A percentile compares a stretch with the other conserved stretches of the same genome.
phyloP scores from a whole-genome alignment of 2,329 filamentous ascomycete genomes.

The Stachybotrys chartarum region DNA sequence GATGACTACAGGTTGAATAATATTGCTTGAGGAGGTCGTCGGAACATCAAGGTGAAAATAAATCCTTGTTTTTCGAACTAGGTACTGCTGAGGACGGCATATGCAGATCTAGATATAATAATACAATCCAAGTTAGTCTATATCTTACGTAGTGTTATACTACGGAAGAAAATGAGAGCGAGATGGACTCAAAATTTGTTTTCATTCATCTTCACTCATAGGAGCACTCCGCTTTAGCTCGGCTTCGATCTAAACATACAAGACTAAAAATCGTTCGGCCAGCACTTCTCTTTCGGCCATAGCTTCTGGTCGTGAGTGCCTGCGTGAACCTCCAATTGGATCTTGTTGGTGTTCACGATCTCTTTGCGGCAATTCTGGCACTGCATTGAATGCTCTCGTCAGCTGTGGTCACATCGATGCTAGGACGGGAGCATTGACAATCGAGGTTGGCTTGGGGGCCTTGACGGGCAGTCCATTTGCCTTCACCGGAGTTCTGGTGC shows the following conservation, averaged over 20 bases:
- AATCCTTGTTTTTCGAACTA: no score
- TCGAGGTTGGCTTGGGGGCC: constrained; percentile 34
- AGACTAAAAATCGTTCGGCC: constrained; percentile 39
- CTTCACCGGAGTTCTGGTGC: constrained; percentile 46
- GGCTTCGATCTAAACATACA: no score
- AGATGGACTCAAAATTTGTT: not conserved
- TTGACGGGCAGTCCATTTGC: constrained; percentile 49
- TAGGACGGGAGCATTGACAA: constrained; percentile 6
- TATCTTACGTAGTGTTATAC: no score
- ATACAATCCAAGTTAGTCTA: no score
- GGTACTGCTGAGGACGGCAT: no score
- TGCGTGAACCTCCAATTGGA: constrained; percentile 46
- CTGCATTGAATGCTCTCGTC: constrained; percentile 17
- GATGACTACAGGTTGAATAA: no score
- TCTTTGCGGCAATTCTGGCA: constrained; percentile 45
- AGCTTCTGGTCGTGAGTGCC: constrained; percentile 38
- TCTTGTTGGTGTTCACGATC: constrained; percentile 42
- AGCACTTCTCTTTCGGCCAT: constrained; percentile 54
- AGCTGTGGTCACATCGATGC: not conserved
- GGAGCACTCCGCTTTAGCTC: not conserved
- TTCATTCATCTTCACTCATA: not conserved
- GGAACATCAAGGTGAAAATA: no score
- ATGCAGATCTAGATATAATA: no score
- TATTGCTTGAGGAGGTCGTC: no score
- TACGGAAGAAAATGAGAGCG: no score